Evolutionary conservation across 495 filamentous ascomycete genomes (phyloP).

Genomic region (Aspergillus indologenus): DNA sequence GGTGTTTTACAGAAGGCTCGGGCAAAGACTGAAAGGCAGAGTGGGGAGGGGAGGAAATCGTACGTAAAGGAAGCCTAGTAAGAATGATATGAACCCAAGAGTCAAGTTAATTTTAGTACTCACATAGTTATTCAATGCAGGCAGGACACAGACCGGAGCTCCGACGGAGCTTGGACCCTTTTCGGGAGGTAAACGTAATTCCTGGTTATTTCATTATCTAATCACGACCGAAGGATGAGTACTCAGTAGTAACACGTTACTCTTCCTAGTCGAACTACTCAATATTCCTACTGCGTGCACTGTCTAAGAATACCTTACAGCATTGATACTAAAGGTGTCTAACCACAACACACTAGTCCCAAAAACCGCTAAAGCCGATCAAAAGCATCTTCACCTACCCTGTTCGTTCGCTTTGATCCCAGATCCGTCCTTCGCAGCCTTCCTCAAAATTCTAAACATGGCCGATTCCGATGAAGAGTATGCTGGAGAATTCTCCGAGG

Average conservation of each 20-base stretch:
- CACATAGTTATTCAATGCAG: background rate
- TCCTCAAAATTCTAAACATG: conserved; percentile 22
- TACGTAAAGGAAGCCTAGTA: conserved; percentile 2
- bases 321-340: no score
- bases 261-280: no score
- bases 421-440: conserved; percentile 6
- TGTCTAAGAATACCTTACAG: no score
- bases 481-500: conserved; percentile 71
- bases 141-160: conserved; percentile 19
- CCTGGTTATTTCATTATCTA: background rate
- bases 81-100: no score
- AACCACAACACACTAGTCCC: no score
- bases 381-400: background rate
- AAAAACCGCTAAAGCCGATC: background rate
- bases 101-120: no score
- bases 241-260: no score
- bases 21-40: no score
- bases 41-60: conserved; percentile 5
- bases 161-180: conserved; percentile 62
- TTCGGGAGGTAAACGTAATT: conserved; percentile 55
- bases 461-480: conserved; percentile 78
- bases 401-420: background rate
- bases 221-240: background rate
- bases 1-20: background rate
- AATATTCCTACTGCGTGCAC: no score